These are phyloP conservation scores for Cytospora mali DNA, from an alignment of 2,329 filamentous ascomycete species.

Conservation along the genomic window DNA sequence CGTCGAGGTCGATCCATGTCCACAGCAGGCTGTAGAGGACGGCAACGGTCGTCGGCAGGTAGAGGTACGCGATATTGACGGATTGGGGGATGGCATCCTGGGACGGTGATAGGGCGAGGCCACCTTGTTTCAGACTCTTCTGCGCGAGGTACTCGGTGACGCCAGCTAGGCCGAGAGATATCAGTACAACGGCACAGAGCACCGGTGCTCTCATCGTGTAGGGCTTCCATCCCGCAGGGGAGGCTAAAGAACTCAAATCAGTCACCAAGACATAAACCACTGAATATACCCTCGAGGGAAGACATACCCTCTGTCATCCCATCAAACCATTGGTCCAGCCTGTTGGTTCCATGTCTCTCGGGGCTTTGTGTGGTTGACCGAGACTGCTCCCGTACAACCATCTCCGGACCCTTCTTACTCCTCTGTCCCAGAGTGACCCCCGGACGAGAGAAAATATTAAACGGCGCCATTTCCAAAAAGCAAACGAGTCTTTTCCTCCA, in stretches of 20 bases:
- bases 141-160: conserved; percentile 49
- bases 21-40: conserved; percentile 59
- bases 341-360: not conserved
- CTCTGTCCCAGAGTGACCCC: not conserved
- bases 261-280: not conserved
- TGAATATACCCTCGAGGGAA: not conserved
- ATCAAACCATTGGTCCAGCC: not conserved
- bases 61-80: conserved; percentile 48
- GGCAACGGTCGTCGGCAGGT: conserved; percentile 56
- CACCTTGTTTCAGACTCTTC: conserved; percentile 44
- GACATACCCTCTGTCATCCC: conserved; percentile 1
- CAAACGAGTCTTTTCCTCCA: not conserved
- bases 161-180: conserved; percentile 45
- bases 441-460: not conserved
- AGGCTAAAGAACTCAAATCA: not conserved
- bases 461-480: too few species aligned
- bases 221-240: conserved; percentile 42
- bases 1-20: conserved; percentile 63
- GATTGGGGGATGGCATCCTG: conserved; percentile 39
- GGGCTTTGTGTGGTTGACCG: not conserved
- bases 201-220: conserved; percentile 41
- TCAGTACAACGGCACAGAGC: conserved; percentile 40
- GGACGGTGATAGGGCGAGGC: conserved; percentile 37
- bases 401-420: not conserved
- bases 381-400: too few species aligned